Base-by-base conservation (phyloP, 2,329 filamentous ascomycete genomes). In the Cercospora beticola region DNA sequence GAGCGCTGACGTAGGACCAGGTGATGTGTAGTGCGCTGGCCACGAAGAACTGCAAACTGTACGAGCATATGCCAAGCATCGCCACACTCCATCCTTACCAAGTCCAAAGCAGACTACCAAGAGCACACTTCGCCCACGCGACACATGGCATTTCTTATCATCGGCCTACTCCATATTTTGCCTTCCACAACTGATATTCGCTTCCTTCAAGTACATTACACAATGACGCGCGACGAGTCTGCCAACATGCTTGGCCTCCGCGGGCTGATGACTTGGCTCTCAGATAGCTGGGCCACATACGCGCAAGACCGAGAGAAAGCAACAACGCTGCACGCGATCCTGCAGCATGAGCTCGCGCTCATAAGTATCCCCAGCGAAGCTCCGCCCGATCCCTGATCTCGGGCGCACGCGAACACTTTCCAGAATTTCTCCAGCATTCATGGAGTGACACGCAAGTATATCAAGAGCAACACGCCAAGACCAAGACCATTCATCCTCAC, bases 191-290 rank as follows among this genome's bases (percentile, higher is more conserved):
- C 9, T 54, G 40, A 33, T 2, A 0, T 49, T 28, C 26, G 16
- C 60, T 31, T 49, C 36, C 8, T 21, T n/a, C 62, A 21, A 59
- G 46, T 36, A 64, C 18, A 21, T 52, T 64, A 40, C 46, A 49
- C 28, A 33, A 49, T 64, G 62, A 64, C 62, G 62, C 62, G 43
- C 62, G 62, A 64, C 62, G 21, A 64, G 62, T 16, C 18, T 54
- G 60, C 60, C 43, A 49, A 63, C 56, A 26, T n/a, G 26, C 62
- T 64, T 64, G 62, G 62, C 62, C 31, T 40, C 62, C 62, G 62
- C 62, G 60, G 62, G 46, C 62, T 1, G 1, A 23, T 40, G 14
- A 30, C 62, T 56, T 64, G 62, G 49, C 49, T 31, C 31, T 21
- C n/a, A 10, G 30, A 33, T 33, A 31, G 18, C 21, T 23, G 26